Conservation (phyloP, 805 yeast genomes). For the Candida takata region DNA sequence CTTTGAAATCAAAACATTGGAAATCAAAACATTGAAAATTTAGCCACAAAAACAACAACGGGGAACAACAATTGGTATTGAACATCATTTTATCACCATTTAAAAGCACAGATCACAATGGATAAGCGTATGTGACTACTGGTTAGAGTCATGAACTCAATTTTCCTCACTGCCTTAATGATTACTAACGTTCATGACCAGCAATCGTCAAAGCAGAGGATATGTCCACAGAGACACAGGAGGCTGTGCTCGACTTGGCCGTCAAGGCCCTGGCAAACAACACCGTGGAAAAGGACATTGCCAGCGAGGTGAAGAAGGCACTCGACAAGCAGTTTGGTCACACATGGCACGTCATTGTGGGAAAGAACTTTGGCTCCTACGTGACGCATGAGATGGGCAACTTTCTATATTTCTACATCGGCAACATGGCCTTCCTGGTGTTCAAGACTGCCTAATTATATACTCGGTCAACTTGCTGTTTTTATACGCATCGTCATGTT, state of each 20-base stretch:
- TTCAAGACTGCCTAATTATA: slow-evolving; percentile 53
- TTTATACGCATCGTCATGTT: slow-evolving; percentile 59
- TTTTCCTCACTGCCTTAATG: too few species aligned
- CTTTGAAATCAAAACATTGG: neutral
- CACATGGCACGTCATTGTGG: slow-evolving; percentile 80
- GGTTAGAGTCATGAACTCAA: too few species aligned
- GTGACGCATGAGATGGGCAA: slow-evolving; percentile 74
- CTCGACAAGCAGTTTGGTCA: slow-evolving; percentile 59
- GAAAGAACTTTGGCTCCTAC: slow-evolving; percentile 71
- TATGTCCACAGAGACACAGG: slow-evolving; percentile 42
- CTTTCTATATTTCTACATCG: slow-evolving; percentile 67
- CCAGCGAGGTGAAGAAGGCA: slow-evolving; percentile 55
- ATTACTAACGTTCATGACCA: too few species aligned
- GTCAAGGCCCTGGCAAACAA: slow-evolving; percentile 36
- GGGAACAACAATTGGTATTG: too few species aligned
- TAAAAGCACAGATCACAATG: too few species aligned
- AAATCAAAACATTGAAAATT: neutral
- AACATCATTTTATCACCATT: too few species aligned
- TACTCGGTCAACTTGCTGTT: slow-evolving; percentile 23
- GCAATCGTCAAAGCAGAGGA: slow-evolving; percentile 23
- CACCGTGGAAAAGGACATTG: slow-evolving; percentile 53
- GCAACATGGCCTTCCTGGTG: slow-evolving; percentile 56
- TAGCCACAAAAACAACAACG: too few species aligned
- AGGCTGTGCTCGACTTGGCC: slow-evolving; percentile 40
- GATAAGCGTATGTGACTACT: too few species aligned